Evolutionary conservation across 2,329 filamentous ascomycete species (phyloP).

Genomic region (Reticulascus tulasneorum): DNA sequence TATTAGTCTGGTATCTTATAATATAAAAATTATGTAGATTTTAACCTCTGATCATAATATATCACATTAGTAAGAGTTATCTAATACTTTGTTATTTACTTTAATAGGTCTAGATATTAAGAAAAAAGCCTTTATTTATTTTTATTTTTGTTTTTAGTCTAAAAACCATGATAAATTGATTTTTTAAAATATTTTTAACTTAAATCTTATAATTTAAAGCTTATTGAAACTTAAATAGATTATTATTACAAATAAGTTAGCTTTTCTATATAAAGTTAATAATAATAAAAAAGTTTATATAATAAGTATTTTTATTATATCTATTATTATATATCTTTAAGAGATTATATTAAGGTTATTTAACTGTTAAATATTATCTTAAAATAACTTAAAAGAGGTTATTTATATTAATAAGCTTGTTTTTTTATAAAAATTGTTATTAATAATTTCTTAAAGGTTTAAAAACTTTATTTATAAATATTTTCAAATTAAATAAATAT

Average conservation of each 20-base stretch:
- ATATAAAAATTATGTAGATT: background rate
- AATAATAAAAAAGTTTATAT: background rate
- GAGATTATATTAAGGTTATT: background rate
- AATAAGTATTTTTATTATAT: background rate
- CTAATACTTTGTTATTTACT: conserved; percentile 10
- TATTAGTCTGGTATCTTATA: background rate
- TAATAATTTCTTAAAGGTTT: background rate
- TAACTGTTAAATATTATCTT: background rate
- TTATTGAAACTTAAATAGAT: background rate
- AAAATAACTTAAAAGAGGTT: background rate
- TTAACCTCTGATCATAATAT: background rate
- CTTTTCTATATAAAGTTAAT: background rate
- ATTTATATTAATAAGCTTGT: background rate
- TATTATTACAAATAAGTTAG: background rate
- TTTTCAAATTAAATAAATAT: background rate
- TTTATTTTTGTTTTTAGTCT: background rate
- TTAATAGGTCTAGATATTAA: background rate
- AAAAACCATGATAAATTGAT: background rate
- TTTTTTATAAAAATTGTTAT: background rate
- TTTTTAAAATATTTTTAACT: conserved; percentile 7
- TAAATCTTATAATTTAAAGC: conserved; percentile 5
- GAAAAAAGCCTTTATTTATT: conserved; percentile 2
- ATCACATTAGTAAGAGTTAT: no score
- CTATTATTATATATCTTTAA: background rate
- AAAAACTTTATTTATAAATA: background rate